Conservation (phyloP, 495 filamentous ascomycete species). For the Talaromyces borbonicus region DNA sequence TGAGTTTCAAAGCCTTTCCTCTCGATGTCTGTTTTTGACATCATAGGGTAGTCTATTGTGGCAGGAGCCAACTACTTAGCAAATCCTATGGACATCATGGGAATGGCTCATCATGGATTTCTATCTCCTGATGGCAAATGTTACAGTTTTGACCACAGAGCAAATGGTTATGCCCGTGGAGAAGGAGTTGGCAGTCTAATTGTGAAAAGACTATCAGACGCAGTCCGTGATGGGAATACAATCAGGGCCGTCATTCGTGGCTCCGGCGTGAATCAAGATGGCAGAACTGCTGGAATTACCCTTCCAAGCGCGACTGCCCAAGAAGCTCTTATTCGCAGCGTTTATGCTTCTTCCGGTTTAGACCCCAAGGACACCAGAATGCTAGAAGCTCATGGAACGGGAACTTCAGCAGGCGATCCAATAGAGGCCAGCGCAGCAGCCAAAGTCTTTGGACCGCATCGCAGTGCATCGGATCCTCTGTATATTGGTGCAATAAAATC, state of each 20-base stretch:
- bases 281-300: constrained; percentile 17
- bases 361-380: constrained; percentile 8
- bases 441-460: constrained; percentile 11
- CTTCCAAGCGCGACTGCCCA: constrained; percentile 12
- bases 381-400: constrained; percentile 40
- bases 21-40: neutral
- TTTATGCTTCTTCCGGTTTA: constrained; percentile 16
- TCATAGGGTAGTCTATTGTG: constrained; percentile 13
- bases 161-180: constrained; percentile 55
- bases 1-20: neutral
- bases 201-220: constrained; percentile 24
- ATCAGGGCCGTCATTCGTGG: constrained; percentile 31
- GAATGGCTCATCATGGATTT: constrained; percentile 21
- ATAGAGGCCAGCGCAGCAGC: constrained; percentile 30
- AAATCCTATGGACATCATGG: constrained; percentile 14
- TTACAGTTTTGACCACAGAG: constrained; percentile 49
- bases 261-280: constrained; percentile 27
- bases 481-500: constrained; percentile 25
- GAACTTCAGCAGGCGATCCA: constrained; percentile 40
- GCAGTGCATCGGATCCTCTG: constrained; percentile 14
- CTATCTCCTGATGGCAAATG: constrained; percentile 26
- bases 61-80: constrained; percentile 28
- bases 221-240: constrained; percentile 23
- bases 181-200: constrained; percentile 38
- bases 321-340: constrained; percentile 14